A percentile compares a stretch with the other conserved stretches of the same genome.
These are phyloP conservation scores for Trypanosomatidae sp. DNA, from an alignment of 208 protist genomes.

Conservation along the genomic window DNA sequence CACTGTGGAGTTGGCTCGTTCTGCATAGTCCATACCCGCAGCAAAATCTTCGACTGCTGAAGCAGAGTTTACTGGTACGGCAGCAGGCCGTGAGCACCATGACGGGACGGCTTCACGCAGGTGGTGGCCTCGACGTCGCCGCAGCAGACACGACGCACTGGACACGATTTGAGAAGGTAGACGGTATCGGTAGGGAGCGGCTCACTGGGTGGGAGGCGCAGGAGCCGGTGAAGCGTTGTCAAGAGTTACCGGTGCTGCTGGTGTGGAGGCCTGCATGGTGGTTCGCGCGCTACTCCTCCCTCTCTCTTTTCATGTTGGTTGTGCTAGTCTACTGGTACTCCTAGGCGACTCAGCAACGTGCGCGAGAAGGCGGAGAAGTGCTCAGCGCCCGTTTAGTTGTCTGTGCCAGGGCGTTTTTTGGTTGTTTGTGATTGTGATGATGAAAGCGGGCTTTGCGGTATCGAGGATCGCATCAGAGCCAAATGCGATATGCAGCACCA, in stretches of 20 bases:
- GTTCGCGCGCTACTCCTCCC: conserved; percentile 37
- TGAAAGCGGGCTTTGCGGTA: too few relatives aligned
- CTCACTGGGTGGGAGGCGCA: conserved; percentile 10
- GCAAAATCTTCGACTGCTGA: conserved; percentile 25
- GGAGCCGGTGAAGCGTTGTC: conserved; percentile 1
- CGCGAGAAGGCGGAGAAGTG: background rate
- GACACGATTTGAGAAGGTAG: conserved; percentile 8
- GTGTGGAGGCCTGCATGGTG: conserved; percentile 45
- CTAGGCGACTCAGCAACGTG: background rate
- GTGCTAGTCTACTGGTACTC: conserved; percentile 12
- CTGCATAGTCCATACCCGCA: conserved; percentile 33
- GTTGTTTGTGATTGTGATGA: background rate
- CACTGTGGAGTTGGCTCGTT: conserved; percentile 43
- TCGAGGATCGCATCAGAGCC: background rate
- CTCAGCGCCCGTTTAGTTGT: background rate
- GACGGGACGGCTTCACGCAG: background rate
- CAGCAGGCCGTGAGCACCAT: conserved; percentile 8
- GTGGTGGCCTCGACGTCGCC: background rate
- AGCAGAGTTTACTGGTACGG: conserved; percentile 28
- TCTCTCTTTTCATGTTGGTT: conserved; percentile 21
- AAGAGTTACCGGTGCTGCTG: conserved; percentile 29
- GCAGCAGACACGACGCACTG: conserved; percentile 5
- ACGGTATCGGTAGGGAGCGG: conserved; percentile 16
- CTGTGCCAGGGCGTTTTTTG: background rate
- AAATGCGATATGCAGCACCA: background rate